Percentiles rank a stretch among this genome's conserved stretches.
Evolutionary conservation across 2,329 filamentous ascomycete species (phyloP).

Genomic region (Phialophora macrospora): DNA sequence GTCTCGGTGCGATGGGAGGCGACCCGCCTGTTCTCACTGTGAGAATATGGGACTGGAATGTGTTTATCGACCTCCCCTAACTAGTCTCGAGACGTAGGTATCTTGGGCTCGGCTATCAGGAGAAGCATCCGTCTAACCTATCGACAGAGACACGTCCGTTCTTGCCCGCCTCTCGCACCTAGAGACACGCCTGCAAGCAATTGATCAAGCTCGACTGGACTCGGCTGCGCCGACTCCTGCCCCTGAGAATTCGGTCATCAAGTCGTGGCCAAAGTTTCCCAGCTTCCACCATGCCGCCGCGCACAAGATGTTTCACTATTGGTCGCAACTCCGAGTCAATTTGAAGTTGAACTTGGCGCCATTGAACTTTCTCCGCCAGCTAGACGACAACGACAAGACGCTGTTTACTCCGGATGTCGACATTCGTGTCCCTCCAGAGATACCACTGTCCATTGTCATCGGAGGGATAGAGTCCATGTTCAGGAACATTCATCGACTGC

Average conservation of each 20-base stretch:
- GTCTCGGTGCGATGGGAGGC: slow-evolving; percentile 17
- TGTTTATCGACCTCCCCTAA: slow-evolving; percentile 19
- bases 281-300: slow-evolving; percentile 23
- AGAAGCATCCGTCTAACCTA: background rate
- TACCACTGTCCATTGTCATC: slow-evolving; percentile 6
- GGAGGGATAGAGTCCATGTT: slow-evolving; percentile 19
- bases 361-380: slow-evolving; percentile 12
- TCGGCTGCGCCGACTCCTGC: background rate
- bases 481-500: slow-evolving; percentile 6
- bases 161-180: slow-evolving; percentile 15
- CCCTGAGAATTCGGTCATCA: background rate
- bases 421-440: background rate
- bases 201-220: slow-evolving; percentile 18
- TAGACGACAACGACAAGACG: slow-evolving; percentile 16
- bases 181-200: slow-evolving; percentile 14
- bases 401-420: slow-evolving; percentile 10
- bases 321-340: slow-evolving; percentile 18
- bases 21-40: slow-evolving; percentile 20
- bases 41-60: slow-evolving; percentile 13
- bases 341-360: slow-evolving; percentile 17
- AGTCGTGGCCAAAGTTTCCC: slow-evolving; percentile 16
- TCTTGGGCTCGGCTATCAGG: background rate
- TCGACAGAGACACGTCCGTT: slow-evolving; percentile 16
- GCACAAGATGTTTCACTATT: slow-evolving; percentile 26
- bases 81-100: slow-evolving; percentile 21